Evolutionary conservation across 352 stramenopile species (phyloP).

Genomic region (Phytophthora europaea): DNA sequence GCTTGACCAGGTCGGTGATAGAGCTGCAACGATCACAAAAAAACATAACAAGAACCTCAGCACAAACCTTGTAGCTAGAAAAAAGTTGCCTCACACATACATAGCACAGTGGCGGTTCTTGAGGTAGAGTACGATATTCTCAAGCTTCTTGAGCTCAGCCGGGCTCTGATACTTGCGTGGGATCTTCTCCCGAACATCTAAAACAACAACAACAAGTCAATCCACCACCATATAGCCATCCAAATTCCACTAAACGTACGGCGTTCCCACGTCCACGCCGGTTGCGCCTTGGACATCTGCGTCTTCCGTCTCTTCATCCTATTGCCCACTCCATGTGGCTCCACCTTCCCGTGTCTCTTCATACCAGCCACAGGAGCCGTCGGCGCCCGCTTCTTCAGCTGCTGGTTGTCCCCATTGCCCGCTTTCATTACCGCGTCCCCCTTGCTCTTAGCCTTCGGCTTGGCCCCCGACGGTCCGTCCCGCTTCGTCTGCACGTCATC

Average conservation of each 20-base stretch:
- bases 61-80: constrained; percentile 6
- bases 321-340: constrained; percentile 17
- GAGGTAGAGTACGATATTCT: constrained; percentile 89
- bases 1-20: constrained; percentile 86
- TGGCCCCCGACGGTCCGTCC: neutral
- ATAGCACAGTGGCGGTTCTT: constrained; percentile 85
- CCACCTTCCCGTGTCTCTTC: constrained; percentile 40
- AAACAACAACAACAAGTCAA: constrained; percentile 1
- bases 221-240: neutral
- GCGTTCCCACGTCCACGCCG: constrained; percentile 85
- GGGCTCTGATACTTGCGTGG: constrained; percentile 87
- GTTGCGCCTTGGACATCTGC: constrained; percentile 38
- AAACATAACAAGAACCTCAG: neutral
- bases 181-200: constrained; percentile 82
- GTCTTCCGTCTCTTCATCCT: constrained; percentile 41
- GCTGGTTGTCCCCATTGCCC: constrained; percentile 12
- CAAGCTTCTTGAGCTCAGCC: constrained; percentile 84
- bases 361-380: neutral
- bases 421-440: constrained; percentile 1
- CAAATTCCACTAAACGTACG: constrained; percentile 44
- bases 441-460: constrained; percentile 18
- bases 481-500: constrained; percentile 5
- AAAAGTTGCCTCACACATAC: constrained; percentile 42
- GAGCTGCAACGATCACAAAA: constrained; percentile 45
- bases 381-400: constrained; percentile 7